Evolutionary conservation across 208 protist species (phyloP), one percentile per base, ranked within the genome.

Genomic region (Leishmania guyanensis): DNA sequence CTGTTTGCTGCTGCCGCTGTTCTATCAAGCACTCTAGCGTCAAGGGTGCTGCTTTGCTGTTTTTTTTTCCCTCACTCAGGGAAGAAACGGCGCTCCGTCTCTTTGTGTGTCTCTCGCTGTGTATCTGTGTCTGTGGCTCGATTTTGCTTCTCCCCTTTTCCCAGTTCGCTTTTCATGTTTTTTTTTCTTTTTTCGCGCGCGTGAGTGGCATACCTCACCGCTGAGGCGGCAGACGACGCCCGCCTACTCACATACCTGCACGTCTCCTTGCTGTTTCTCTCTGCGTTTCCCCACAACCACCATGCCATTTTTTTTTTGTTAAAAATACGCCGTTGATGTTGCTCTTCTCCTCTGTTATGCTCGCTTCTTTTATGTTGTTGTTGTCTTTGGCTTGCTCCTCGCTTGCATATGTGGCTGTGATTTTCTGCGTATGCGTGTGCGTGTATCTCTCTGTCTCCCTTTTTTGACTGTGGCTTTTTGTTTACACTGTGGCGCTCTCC

Each of bases 231-330:
- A 36, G 60, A 29, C 29, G 60, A 36, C 6, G 12, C 12, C n/a
- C 60, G n/a, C 56, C 60, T 12, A 62, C 56, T 29, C 4, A 60
- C 54, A 60, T 9, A 60, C 54, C n/a, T 26, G 9, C 56, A 62
- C 22, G 12, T 39, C 36, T 39, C 36, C 36, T 39, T 39, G 36
- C 36, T 39, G 36, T 39, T 39, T 39, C 36, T 39, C 36, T 39
- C 36, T 26, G 20, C 22, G 6, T 64, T 26, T 64, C 22, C 16
- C 58, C 65, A 14, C 29, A 8, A 46, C 36, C 16, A 72, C 39
- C 68, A 72, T 29, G 68, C 43, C 68, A 51, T 72, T 29, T 68
- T 12, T 68, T 39, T 68, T 72, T 50, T 72, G 36, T 39, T 39
- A 39, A 39, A 39, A 2, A 72, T 72, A 72, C 68, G 29, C 43